A percentile compares a stretch with the other conserved stretches of the same genome.
Conservation (phyloP, 2,329 filamentous ascomycete genomes). For the Pseudogymnoascus sp. region DNA sequence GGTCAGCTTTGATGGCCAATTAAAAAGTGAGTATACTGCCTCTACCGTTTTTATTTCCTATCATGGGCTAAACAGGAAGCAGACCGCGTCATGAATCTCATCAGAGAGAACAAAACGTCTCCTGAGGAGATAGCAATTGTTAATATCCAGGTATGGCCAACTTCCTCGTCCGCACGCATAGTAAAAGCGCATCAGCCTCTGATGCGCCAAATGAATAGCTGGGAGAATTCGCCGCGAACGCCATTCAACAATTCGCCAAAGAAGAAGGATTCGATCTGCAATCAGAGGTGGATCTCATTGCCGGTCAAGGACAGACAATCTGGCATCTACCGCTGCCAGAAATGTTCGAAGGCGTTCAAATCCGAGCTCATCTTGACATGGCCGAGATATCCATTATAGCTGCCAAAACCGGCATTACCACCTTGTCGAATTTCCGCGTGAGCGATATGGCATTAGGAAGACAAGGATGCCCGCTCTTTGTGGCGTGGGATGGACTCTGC, state of each 20-base stretch:
- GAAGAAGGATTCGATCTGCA: slow-evolving; percentile 17
- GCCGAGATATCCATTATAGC: slow-evolving; percentile 17
- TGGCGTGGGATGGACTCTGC: slow-evolving; percentile 18
- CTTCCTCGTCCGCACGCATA: neutral
- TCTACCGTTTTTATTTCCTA: no score
- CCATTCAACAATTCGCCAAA: slow-evolving; percentile 17
- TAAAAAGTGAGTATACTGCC: slow-evolving; percentile 12
- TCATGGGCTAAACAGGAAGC: neutral
- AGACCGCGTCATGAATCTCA: slow-evolving; percentile 18
- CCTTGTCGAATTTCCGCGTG: slow-evolving; percentile 21
- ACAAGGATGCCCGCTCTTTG: slow-evolving; percentile 22
- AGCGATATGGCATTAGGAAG: slow-evolving; percentile 21
- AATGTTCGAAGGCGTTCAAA: slow-evolving; percentile 18
- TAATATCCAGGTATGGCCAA: slow-evolving; percentile 17
- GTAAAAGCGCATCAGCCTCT: no score
- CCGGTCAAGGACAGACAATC: slow-evolving; percentile 22
- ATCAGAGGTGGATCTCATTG: slow-evolving; percentile 21
- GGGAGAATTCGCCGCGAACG: slow-evolving; percentile 18
- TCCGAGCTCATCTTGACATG: slow-evolving; percentile 20
- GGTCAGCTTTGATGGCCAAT: slow-evolving; percentile 17
- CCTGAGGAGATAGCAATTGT: slow-evolving; percentile 22
- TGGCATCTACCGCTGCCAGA: slow-evolving; percentile 21
- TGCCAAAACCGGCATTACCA: slow-evolving; percentile 20
- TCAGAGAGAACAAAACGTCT: slow-evolving; percentile 20
- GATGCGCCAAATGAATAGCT: slow-evolving; percentile 5